Evolutionary conservation across 2,329 filamentous ascomycete genomes (phyloP), one percentile per base, ranked within the genome.

Genomic region (Botrytis fabae): DNA sequence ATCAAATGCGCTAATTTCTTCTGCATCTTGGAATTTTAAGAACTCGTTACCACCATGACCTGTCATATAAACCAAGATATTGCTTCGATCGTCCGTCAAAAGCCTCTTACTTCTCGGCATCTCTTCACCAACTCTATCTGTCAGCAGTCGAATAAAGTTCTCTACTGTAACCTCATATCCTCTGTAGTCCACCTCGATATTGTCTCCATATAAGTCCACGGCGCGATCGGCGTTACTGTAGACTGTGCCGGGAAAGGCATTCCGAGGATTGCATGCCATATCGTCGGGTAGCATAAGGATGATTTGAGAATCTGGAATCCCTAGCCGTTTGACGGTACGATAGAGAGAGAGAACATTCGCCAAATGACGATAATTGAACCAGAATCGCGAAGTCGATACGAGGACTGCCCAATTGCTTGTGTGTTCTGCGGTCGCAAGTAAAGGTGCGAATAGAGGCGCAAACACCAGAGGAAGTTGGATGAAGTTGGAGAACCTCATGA

Each of bases 211-310:
- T 8, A 99, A 87, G 81, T 99, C 96, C 66, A 99, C 92, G 14
- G 94, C 94, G 76, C 96, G 93, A 82, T 98, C 95, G 54, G 96
- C 95, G 81, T 99, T 98, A 84, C 96, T 98, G 87, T 98, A 99
- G 44, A 99, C 96, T 70, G 95, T 98, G 70, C 96, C 96, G 0
- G 96, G 95, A 82, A 99, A 99, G 68, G 95, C 94, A 82, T 99
- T 99, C 80, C 96, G 94, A 46, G 96, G 96, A 84, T 99, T 99
- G 87, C 96, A 99, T 57, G 96, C 96, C 94, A 99, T 98, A 85
- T 99, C 96, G 82, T 99, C 96, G 35, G 96, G 96, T n/a, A 99
- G 90, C 95, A 99, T 98, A 77, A 99, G 92, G 82, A 99, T 98
- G 84, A 99, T 99, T 82, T 99, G 96, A 69, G 94, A 97, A 83